phyloP scores from a whole-genome alignment of 768 basidiomycete genomes.

The Termitomyces sp. region DNA sequence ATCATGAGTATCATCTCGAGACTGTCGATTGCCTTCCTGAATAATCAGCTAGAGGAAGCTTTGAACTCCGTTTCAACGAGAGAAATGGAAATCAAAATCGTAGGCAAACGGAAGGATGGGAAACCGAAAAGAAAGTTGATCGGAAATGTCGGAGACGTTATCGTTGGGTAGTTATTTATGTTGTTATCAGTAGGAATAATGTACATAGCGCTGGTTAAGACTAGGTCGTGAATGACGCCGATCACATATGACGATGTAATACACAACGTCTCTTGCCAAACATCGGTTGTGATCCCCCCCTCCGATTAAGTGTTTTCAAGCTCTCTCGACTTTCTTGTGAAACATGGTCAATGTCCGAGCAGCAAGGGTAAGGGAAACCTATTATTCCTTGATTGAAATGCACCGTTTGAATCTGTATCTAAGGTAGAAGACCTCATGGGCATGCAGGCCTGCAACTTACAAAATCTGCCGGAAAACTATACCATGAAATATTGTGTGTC shows the following conservation, averaged over 20 bases:
- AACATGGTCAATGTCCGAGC: conserved; percentile 42
- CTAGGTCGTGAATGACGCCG: background rate
- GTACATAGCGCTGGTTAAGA: too few relatives aligned
- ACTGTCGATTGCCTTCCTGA: conserved; percentile 41
- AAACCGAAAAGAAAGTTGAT: conserved; percentile 39
- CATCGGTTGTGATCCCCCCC: background rate
- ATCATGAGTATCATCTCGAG: conserved; percentile 32
- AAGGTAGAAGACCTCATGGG: conserved; percentile 87
- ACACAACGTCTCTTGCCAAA: background rate
- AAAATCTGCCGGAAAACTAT: conserved; percentile 94
- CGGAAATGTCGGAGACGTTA: conserved; percentile 41
- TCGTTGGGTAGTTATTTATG: conserved; percentile 28
- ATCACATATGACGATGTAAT: background rate
- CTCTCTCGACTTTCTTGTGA: background rate
- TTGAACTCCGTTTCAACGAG: conserved; percentile 26
- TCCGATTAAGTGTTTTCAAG: background rate
- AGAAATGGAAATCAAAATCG: conserved; percentile 34
- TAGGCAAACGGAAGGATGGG: conserved; percentile 43
- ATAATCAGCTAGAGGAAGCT: conserved; percentile 32
- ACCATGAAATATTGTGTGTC: conserved; percentile 74
- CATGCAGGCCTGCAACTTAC: conserved; percentile 95
- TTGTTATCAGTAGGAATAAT: too few relatives aligned
- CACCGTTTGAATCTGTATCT: background rate
- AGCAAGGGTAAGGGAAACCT: conserved; percentile 29
- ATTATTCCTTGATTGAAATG: background rate